phyloP scores from a whole-genome alignment of 2,329 filamentous ascomycete genomes.

The Nannizziopsis arthrosporioides region DNA sequence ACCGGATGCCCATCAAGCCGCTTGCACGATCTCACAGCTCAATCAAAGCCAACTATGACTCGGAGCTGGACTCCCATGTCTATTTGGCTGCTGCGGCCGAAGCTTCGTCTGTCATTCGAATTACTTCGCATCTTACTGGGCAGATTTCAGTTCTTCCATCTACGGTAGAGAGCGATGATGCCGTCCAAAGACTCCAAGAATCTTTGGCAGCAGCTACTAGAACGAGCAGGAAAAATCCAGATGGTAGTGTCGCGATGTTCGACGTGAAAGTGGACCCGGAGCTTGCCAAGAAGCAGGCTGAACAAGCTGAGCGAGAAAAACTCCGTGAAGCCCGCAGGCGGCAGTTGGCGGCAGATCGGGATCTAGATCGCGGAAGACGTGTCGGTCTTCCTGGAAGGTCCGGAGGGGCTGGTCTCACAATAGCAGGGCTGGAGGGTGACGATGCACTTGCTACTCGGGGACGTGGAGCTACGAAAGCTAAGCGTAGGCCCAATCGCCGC shows the following conservation, averaged over 20 bases:
- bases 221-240: constrained; percentile 39
- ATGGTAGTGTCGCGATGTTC: constrained; percentile 45
- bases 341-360: constrained; percentile 45
- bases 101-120: constrained; percentile 46
- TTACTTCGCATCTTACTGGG: constrained; percentile 53
- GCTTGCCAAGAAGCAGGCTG: constrained; percentile 47
- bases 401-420: constrained; percentile 41
- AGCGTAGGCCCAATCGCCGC: constrained; percentile 32
- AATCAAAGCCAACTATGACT: constrained; percentile 41
- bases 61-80: constrained; percentile 49
- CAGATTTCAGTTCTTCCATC: constrained; percentile 47
- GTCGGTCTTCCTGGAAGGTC: constrained; percentile 36
- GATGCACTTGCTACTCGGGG: constrained; percentile 36
- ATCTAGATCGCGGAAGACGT: constrained; percentile 44
- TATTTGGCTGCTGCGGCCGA: constrained; percentile 52
- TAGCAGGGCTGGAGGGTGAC: constrained; percentile 49
- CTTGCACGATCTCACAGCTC: constrained; percentile 46
- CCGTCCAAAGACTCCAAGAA: constrained; percentile 50
- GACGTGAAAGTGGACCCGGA: constrained; percentile 53
- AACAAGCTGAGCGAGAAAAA: constrained; percentile 48
- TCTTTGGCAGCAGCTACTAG: constrained; percentile 47
- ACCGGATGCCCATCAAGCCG: constrained; percentile 46
- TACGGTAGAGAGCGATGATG: constrained; percentile 46
- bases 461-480: constrained; percentile 24
- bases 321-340: constrained; percentile 43